These are phyloP conservation scores for Middelhovenomyces tepae DNA, from an alignment of 805 yeast genomes.

Conservation along the genomic window DNA sequence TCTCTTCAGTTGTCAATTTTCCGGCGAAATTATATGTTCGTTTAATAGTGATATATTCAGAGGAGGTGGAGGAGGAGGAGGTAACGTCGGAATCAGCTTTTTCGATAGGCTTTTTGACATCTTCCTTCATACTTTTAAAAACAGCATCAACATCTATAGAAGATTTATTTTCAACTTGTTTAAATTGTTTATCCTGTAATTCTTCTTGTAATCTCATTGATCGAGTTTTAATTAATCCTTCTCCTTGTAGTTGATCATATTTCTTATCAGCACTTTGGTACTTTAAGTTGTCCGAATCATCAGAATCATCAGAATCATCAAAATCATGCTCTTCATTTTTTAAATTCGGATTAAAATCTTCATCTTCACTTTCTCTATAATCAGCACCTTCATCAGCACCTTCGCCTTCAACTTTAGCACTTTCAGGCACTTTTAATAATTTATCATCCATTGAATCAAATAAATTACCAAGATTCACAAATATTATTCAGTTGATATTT, in stretches of 20 bases:
- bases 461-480: too few species aligned
- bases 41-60: constrained; percentile 58
- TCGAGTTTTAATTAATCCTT: constrained; percentile 63
- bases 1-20: constrained; percentile 64
- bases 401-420: too few species aligned
- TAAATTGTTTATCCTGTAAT: constrained; percentile 25
- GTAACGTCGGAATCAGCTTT: constrained; percentile 2
- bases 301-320: constrained; percentile 29
- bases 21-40: constrained; percentile 88
- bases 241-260: constrained; percentile 48
- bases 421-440: too few species aligned
- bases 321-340: too few species aligned
- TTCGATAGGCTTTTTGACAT: constrained; percentile 4
- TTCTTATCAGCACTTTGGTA: constrained; percentile 20
- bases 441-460: too few species aligned
- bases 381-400: constrained; percentile 30
- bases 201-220: constrained; percentile 39
- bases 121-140: constrained; percentile 46
- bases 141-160: constrained; percentile 42
- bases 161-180: constrained; percentile 19
- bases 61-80: constrained; percentile 15
- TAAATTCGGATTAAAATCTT: constrained; percentile 42
- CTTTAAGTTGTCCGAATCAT: constrained; percentile 26
- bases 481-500: too few species aligned
- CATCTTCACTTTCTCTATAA: constrained; percentile 50